Conservation (phyloP, 805 yeast species). For the Metschnikowia proteae region DNA sequence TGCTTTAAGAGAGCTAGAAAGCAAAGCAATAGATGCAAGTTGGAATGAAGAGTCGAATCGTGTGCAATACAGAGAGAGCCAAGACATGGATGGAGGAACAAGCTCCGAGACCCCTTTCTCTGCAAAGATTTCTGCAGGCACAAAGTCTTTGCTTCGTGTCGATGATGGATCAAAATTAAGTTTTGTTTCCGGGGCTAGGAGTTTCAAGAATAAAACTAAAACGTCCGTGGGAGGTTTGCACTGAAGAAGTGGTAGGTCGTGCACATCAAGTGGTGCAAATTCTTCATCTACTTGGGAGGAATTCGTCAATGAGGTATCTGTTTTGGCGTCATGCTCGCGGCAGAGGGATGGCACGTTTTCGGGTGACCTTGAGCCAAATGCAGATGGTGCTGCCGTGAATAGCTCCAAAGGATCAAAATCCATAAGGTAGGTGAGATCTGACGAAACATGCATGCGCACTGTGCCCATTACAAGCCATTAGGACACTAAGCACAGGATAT, state of each 20-base stretch:
- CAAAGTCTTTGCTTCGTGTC: constrained; percentile 7
- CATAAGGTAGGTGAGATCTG: constrained; percentile 18
- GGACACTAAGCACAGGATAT: too few species aligned
- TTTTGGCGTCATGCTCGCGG: neutral
- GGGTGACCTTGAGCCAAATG: neutral
- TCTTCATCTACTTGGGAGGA: neutral
- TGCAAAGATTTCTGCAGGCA: constrained; percentile 22
- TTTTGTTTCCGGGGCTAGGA: constrained; percentile 48
- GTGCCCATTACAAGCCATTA: neutral
- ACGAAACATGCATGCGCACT: neutral
- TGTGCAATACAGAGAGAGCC: constrained; percentile 43
- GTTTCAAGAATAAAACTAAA: constrained; percentile 40
- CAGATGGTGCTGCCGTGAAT: constrained; percentile 27
- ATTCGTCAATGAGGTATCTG: neutral
- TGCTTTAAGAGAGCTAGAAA: constrained; percentile 26
- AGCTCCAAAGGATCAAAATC: constrained; percentile 42
- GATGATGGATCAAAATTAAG: constrained; percentile 44
- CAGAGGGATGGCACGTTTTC: neutral
- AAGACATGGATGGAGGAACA: constrained; percentile 31
- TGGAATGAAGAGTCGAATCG: constrained; percentile 22
- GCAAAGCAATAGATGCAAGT: constrained; percentile 23
- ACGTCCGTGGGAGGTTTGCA: constrained; percentile 46
- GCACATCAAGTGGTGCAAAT: constrained; percentile 41
- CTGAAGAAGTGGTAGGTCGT: constrained; percentile 57
- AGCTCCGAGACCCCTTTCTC: constrained; percentile 30